Conservation (phyloP, 768 basidiomycete species). For the Neoboletus brunneissimus region DNA sequence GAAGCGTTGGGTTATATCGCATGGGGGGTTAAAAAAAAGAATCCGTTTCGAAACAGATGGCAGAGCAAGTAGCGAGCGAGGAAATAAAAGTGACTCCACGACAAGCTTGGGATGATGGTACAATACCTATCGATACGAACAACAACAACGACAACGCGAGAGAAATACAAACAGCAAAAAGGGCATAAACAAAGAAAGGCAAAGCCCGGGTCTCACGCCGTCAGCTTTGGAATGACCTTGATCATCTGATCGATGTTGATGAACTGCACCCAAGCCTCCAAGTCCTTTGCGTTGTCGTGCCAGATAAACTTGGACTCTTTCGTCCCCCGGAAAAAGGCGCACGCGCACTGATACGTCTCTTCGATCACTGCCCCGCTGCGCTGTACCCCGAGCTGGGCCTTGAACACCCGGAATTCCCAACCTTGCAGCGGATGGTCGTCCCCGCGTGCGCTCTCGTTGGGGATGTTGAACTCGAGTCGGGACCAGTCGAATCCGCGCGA, state of each 20-base stretch:
- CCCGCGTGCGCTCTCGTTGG: constrained; percentile 56
- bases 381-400: constrained; percentile 66
- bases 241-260: constrained; percentile 80
- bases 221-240: constrained; percentile 73
- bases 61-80: not conserved
- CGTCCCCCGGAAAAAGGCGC: constrained; percentile 72
- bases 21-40: not conserved
- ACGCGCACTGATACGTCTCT: constrained; percentile 74
- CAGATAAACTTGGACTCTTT: constrained; percentile 67
- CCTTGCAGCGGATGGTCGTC: constrained; percentile 70
- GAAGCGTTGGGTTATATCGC: constrained; percentile 12
- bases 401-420: constrained; percentile 87
- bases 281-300: constrained; percentile 61
- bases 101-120: constrained; percentile 2
- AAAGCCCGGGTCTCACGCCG: constrained; percentile 39
- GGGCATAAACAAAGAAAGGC: not conserved
- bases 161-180: not conserved
- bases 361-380: constrained; percentile 50
- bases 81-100: not conserved
- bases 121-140: constrained; percentile 2
- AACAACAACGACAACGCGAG: not conserved
- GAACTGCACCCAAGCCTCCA: constrained; percentile 82
- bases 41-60: not conserved
- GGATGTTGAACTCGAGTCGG: constrained; percentile 78
- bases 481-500: constrained; percentile 78